Base-by-base conservation (phyloP, 176 grass and related monocot species). In the Oryza glaberrima region DNA sequence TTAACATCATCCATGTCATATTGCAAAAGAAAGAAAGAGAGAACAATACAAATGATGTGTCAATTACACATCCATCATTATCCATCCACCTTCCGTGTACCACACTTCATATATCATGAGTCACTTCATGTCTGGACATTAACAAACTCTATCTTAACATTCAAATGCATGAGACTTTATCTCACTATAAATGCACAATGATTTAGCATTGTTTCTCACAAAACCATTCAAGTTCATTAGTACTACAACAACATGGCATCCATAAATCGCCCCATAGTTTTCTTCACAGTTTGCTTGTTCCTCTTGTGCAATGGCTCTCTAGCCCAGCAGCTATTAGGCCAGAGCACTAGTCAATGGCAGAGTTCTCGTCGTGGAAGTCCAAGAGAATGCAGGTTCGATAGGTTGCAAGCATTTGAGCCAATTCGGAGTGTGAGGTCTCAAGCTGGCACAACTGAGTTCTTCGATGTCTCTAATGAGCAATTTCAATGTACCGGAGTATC, bases 301-400 rank as follows among this genome's bases (percentile, higher is more conserved):
- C 48, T 84, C 6, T 23, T 83, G 34, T 88, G 58, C 4, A 23
- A 72, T 65, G 73, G 79, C 13, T 83, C 73, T 25, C 5, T 79
- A 47, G 86, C 74, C 15, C 81, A 73, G 40, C 81, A 73, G 40
- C n/a, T 83, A n/a, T 64, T 22, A 5, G 20, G 63, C 65, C 69
- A 72, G 16, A 7, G 65, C 58, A 40, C 54, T 17, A 70, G 15
- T 44, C 73, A 16, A 41, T 88, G 80, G 80, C 80, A 73, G 1
- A 84, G 73, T 32, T 13, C 52, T 34, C 85, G 7, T 67, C 69
- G 16, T 67, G 40, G 70, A 40, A 73, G 77, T 38, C 36, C 48
- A 13, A 87, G 69, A 81, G 77, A 69, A 41, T 82, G 77, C 43
- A 69, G 70, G 10, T 82, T 87, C 16, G 77, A 82, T 25, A 79